Percentiles rank a stretch among this genome's conserved stretches.
These are phyloP conservation scores for Scenedesmus sp. DNA, from an alignment of 163 green algal species.

Conservation along the genomic window DNA sequence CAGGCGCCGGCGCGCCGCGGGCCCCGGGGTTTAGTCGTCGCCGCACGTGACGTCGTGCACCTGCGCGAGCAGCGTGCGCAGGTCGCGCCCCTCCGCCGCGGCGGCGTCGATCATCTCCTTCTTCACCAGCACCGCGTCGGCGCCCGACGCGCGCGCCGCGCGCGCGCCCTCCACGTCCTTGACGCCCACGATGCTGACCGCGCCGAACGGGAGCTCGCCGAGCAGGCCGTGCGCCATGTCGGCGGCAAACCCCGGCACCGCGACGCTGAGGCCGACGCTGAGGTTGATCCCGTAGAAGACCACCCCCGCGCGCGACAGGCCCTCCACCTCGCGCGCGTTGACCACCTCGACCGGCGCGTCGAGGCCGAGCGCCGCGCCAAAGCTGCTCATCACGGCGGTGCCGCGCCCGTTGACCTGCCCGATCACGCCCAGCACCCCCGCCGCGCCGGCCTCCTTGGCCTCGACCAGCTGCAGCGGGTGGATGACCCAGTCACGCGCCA, in stretches of 20 bases:
- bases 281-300: conserved; percentile 80
- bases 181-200: conserved; percentile 69
- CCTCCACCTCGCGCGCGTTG: conserved; percentile 64
- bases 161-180: conserved; percentile 67
- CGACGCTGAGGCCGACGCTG: conserved; percentile 64
- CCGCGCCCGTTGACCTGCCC: conserved; percentile 66
- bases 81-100: conserved; percentile 11
- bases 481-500: conserved; percentile 80
- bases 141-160: conserved; percentile 61
- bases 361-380: conserved; percentile 77
- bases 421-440: conserved; percentile 79
- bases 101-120: conserved; percentile 63
- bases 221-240: conserved; percentile 79
- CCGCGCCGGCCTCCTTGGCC: conserved; percentile 80
- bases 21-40: conserved; percentile 60
- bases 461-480: conserved; percentile 84
- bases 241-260: conserved; percentile 68
- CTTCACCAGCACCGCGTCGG: conserved; percentile 77
- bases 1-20: background rate
- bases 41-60: conserved; percentile 58
- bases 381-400: conserved; percentile 78
- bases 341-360: conserved; percentile 73
- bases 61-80: conserved; percentile 56
- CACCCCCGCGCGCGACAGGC: conserved; percentile 61
- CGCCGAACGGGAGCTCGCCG: conserved; percentile 72